These are phyloP conservation scores for Candida broadrunensis DNA, from an alignment of 805 yeast species.

Conservation along the genomic window DNA sequence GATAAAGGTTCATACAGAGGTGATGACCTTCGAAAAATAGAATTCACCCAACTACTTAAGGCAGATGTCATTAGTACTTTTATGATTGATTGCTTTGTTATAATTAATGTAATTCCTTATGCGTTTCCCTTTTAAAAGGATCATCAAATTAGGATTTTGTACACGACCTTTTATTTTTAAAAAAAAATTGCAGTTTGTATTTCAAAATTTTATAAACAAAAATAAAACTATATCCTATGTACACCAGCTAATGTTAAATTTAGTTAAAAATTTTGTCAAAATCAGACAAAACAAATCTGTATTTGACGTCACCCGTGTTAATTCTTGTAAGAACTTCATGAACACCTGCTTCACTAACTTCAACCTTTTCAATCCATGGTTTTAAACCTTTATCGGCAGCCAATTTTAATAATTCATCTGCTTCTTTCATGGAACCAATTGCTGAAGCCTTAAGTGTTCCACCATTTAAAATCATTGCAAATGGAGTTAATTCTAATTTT, in stretches of 20 bases:
- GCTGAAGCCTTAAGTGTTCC: constrained; percentile 25
- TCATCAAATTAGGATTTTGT: too few species aligned
- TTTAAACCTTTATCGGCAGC: constrained; percentile 32
- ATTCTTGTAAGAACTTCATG: constrained; percentile 30
- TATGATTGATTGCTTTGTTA: too few species aligned
- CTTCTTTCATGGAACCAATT: constrained; percentile 34
- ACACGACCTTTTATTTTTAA: too few species aligned
- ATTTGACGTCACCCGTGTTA: constrained; percentile 31
- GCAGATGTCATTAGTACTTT: background rate
- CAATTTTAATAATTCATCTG: constrained; percentile 32
- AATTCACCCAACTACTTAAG: background rate
- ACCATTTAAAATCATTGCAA: constrained; percentile 21
- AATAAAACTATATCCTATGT: too few species aligned
- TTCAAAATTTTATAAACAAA: too few species aligned
- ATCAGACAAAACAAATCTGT: constrained; percentile 58
- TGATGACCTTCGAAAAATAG: background rate
- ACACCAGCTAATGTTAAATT: too few species aligned
- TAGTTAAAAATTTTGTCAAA: constrained; percentile 47
- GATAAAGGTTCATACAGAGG: background rate
- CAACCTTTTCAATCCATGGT: constrained; percentile 34
- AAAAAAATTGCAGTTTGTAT: too few species aligned
- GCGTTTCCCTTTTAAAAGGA: too few species aligned
- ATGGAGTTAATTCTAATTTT: constrained; percentile 16
- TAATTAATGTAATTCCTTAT: too few species aligned
- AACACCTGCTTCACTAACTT: constrained; percentile 29